Conservation (phyloP, 495 filamentous ascomycete species). For the Xylaria venustula region DNA sequence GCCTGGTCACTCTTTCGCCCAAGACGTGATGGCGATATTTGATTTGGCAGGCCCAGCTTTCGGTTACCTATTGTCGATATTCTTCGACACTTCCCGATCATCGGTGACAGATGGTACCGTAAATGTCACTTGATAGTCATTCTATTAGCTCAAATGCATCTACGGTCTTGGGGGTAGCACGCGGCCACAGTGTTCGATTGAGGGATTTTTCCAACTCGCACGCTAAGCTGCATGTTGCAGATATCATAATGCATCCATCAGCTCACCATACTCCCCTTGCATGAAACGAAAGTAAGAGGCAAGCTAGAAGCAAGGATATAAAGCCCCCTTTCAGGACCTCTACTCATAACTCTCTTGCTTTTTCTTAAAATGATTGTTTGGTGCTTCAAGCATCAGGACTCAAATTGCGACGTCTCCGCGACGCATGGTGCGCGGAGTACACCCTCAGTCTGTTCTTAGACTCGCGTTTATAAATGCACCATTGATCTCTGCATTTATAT, state of each 20-base stretch:
- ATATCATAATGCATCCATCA: not conserved
- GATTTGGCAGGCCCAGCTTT: not conserved
- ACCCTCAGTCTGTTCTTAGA: not conserved
- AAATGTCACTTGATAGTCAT: too few species aligned
- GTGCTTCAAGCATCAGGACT: too few species aligned
- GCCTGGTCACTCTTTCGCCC: not conserved
- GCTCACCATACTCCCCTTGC: too few species aligned
- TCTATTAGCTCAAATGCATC: too few species aligned
- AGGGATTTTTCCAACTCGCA: too few species aligned
- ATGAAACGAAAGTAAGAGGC: conserved; percentile 2
- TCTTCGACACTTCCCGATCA: not conserved
- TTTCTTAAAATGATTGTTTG: not conserved
- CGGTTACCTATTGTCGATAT: not conserved
- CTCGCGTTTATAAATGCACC: not conserved
- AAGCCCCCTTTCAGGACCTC: not conserved
- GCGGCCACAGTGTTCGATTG: too few species aligned
- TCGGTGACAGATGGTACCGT: too few species aligned
- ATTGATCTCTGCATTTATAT: too few species aligned
- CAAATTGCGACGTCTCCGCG: not conserved
- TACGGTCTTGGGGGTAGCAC: too few species aligned
- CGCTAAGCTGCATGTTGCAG: too few species aligned
- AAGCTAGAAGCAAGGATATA: not conserved
- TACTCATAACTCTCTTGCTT: not conserved
- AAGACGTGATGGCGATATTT: not conserved
- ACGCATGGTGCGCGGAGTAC: not conserved